Percentiles rank a stretch among this genome's conserved stretches.
These are phyloP conservation scores for Backusella psychrophila DNA, from an alignment of 192 early-diverging fungal genomes.

Conservation along the genomic window DNA sequence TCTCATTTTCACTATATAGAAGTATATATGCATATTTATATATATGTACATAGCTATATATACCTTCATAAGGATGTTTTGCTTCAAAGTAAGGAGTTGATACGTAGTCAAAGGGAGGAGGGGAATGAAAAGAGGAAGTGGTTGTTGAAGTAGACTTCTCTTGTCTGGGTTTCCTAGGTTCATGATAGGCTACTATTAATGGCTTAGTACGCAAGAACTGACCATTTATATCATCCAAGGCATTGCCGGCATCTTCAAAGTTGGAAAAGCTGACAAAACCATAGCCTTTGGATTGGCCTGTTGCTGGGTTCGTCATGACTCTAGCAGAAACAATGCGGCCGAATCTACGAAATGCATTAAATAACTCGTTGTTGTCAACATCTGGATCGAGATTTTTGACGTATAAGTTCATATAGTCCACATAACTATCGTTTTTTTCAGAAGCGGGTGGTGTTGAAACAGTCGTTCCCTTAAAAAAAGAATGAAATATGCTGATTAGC, in stretches of 20 bases:
- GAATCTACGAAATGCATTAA: slow-evolving; percentile 87
- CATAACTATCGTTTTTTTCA: slow-evolving; percentile 25
- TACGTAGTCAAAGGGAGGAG: slow-evolving; percentile 13
- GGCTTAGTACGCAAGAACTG: slow-evolving; percentile 78
- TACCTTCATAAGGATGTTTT: slow-evolving; percentile 15
- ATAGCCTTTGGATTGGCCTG: slow-evolving; percentile 79
- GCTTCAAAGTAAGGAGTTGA: slow-evolving; percentile 11
- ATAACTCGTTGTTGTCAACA: slow-evolving; percentile 90
- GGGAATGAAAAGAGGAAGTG: slow-evolving; percentile 12
- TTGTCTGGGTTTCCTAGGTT: slow-evolving; percentile 83
- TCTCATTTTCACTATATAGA: not conserved
- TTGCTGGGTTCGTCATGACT: slow-evolving; percentile 72
- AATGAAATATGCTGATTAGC: not conserved
- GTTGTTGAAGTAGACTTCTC: slow-evolving; percentile 14
- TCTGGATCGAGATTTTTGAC: slow-evolving; percentile 94
- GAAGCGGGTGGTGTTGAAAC: not conserved
- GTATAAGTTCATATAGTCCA: slow-evolving; percentile 77
- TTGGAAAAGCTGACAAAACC: slow-evolving; percentile 92
- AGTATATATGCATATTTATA: not conserved
- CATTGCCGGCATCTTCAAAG: slow-evolving; percentile 86
- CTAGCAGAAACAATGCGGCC: slow-evolving; percentile 89
- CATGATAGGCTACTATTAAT: slow-evolving; percentile 87
- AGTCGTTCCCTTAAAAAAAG: not conserved
- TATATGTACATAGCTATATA: not conserved
- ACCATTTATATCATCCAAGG: slow-evolving; percentile 88